Evolutionary conservation across 2,329 filamentous ascomycete species (phyloP).

Genomic region (Scedosporium minutisporum): DNA sequence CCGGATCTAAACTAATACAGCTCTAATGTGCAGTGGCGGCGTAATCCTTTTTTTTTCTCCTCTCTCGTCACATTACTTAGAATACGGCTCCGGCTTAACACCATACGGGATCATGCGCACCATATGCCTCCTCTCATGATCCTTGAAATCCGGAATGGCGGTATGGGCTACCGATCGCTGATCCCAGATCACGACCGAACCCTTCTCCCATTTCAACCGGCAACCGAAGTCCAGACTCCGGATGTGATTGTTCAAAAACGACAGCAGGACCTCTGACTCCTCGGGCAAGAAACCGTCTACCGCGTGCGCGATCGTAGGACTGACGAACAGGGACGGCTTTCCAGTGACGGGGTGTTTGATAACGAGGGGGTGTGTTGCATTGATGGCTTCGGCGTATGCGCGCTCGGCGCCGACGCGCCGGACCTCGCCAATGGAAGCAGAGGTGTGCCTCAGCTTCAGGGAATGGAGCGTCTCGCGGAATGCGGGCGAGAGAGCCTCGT

Average conservation of each 20-base stretch:
- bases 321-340: constrained; percentile 17
- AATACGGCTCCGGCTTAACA: constrained; percentile 10
- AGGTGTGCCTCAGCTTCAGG: constrained; percentile 9
- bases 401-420: constrained; percentile 17
- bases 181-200: constrained; percentile 21
- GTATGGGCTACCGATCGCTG: constrained; percentile 17
- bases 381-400: constrained; percentile 18
- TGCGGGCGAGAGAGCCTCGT: constrained; percentile 18
- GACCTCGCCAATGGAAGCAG: constrained; percentile 20
- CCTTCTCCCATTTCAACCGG: constrained; percentile 19
- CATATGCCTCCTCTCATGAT: constrained; percentile 20
- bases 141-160: constrained; percentile 20
- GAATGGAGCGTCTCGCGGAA: constrained; percentile 11
- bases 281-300: constrained; percentile 20
- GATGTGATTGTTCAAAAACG: constrained; percentile 19
- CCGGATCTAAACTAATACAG: no score
- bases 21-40: no score
- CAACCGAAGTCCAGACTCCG: constrained; percentile 20
- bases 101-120: constrained; percentile 21
- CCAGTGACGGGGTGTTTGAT: constrained; percentile 20
- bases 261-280: constrained; percentile 18
- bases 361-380: constrained; percentile 17
- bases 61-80: no score
- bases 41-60: no score
- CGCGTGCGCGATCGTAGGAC: constrained; percentile 19